phyloP scores from a whole-genome alignment of 176 grass and related monocot species.

The Bothriochloa decipiens region DNA sequence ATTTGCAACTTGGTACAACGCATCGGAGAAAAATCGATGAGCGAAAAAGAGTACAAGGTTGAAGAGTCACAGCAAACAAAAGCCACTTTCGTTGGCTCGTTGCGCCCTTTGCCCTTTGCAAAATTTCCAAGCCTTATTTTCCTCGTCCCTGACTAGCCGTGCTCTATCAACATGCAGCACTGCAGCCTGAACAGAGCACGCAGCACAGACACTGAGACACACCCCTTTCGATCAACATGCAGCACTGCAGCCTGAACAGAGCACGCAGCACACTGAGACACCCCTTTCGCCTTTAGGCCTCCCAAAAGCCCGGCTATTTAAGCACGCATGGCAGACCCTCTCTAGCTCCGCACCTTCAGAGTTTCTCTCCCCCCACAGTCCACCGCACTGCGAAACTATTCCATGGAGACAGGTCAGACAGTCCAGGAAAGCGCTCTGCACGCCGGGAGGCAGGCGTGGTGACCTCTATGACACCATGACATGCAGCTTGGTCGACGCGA shows the following conservation, averaged over 20 bases:
- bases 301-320: conserved; percentile 69
- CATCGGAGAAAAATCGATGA: neutral
- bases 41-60: neutral
- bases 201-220: neutral
- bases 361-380: conserved; percentile 21
- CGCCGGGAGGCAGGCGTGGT: conserved; percentile 35
- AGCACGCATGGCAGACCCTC: conserved; percentile 40
- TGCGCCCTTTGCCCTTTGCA: conserved; percentile 53
- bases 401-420: conserved; percentile 46
- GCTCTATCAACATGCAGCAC: conserved; percentile 51
- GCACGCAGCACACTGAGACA: neutral
- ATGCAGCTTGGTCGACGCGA: conserved; percentile 26
- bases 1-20: neutral
- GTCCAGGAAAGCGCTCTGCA: conserved; percentile 38
- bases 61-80: conserved; percentile 25
- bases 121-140: conserved; percentile 44
- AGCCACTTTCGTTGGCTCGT: conserved; percentile 54
- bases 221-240: conserved; percentile 49
- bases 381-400: neutral
- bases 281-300: conserved; percentile 45
- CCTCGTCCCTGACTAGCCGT: conserved; percentile 45
- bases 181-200: conserved; percentile 41
- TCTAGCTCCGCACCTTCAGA: neutral
- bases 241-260: conserved; percentile 42
- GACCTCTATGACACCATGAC: conserved; percentile 54